A percentile compares a stretch with the other conserved stretches of the same genome.
Conservation (phyloP, 805 yeast species). For the Ogataea corticis region DNA sequence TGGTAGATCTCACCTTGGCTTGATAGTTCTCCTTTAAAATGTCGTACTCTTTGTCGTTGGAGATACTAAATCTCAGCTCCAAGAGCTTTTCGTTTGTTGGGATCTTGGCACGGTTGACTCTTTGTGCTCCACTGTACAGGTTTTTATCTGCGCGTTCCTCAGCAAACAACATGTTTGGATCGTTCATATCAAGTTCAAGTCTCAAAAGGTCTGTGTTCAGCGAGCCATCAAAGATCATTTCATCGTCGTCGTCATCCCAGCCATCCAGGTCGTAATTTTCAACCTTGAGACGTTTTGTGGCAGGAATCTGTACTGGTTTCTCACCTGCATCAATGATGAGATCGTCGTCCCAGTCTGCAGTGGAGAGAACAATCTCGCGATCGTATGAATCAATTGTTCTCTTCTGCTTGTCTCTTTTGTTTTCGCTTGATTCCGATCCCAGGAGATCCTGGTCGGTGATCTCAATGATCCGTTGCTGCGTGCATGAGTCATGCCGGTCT, state of each 20-base stretch:
- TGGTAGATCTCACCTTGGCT: slow-evolving; percentile 86
- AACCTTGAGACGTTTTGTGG: slow-evolving; percentile 29
- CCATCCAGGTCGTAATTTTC: slow-evolving; percentile 43
- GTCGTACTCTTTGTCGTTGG: slow-evolving; percentile 88
- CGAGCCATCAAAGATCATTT: slow-evolving; percentile 72
- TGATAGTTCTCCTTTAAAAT: slow-evolving; percentile 82
- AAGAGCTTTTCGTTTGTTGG: slow-evolving; percentile 58
- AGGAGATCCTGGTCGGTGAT: slow-evolving; percentile 32
- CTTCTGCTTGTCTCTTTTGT: slow-evolving; percentile 19
- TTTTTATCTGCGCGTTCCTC: slow-evolving; percentile 35
- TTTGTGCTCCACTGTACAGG: slow-evolving; percentile 15
- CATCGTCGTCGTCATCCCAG: slow-evolving; percentile 57
- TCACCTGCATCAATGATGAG: slow-evolving; percentile 53
- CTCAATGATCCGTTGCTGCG: slow-evolving; percentile 27
- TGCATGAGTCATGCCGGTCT: slow-evolving; percentile 8
- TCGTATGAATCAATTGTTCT: slow-evolving; percentile 41
- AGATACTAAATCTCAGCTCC: slow-evolving; percentile 69
- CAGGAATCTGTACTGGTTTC: slow-evolving; percentile 12
- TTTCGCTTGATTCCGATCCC: slow-evolving; percentile 17
- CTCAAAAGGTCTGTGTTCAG: slow-evolving; percentile 36
- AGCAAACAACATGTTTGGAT: slow-evolving; percentile 72
- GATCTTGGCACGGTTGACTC: slow-evolving; percentile 35
- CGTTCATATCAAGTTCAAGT: slow-evolving; percentile 78
- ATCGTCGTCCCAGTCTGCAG: slow-evolving; percentile 80
- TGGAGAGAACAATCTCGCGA: slow-evolving; percentile 61